Base-by-base conservation (phyloP, 1,284 basidiomycete species). In the Puccinia horiana region DNA sequence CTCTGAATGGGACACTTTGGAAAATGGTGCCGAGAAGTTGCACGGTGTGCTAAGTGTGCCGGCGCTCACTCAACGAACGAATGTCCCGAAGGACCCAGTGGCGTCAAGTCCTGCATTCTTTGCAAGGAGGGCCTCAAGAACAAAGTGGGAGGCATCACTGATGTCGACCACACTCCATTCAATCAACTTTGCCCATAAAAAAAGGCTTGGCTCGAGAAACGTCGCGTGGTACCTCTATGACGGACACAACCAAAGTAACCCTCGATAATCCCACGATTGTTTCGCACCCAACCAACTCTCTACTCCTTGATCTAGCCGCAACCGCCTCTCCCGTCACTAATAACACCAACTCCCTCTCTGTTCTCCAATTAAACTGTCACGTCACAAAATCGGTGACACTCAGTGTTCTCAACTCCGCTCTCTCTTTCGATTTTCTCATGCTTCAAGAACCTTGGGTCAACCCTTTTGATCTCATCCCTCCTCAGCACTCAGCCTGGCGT, bases 301-400 rank as follows among this genome's bases (percentile, higher is more conserved):
- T 44, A 23, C 14, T n/a, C n/a, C 54, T 23, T 37, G 18, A 18
- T 18, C 26, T 44, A n/a, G n/a, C n/a, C 29, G 32, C 73, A 32
- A 4, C 32, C 74, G 4, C 4, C 52, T 29, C 52, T 20, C 29
- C 20, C 35, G 18, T n/a, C 16, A 37, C 11, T 35, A 32, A 40
- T 29, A 12, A 37, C 40, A 32, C 6, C 2, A 18, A 37, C 18
- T 40, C 40, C n/a, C 63, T 67, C 29, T 77, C 76, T 11, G 16
- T 63, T 35, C 61, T 77, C n/a, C 76, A 77, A 20, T 44, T 77
- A 37, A 77, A 77, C n/a, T 77, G 76, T 44, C 76, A 77, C 40
- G 49, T 56, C 9, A 44, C 52, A 1, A 58, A 63, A 76, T 35
- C 0, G 6, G 35, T 76, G 32, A 76, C 56, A 5, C 37, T 40